A percentile compares a stretch with the other conserved stretches of the same genome.
Evolutionary conservation across 2,329 filamentous ascomycete species (phyloP).

Genomic region (Fusarium mexicanum): DNA sequence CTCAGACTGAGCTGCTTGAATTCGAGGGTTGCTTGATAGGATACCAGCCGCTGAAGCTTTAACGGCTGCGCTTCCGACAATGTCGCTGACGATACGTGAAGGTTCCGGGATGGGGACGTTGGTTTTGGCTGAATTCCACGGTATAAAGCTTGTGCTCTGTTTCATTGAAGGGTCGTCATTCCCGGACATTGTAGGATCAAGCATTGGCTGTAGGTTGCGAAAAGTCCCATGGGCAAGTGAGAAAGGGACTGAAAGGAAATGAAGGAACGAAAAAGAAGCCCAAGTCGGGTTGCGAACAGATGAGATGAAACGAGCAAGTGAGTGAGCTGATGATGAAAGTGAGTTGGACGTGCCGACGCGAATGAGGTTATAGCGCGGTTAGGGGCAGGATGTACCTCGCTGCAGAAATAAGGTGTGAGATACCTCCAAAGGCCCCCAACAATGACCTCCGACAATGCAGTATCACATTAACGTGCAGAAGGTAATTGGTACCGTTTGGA

Average conservation of each 20-base stretch:
- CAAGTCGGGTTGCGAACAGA: neutral
- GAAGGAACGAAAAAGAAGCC: neutral
- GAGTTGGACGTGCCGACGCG: constrained; percentile 36
- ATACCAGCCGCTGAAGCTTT: constrained; percentile 1
- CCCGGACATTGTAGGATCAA: neutral
- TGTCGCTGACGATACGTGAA: constrained; percentile 40
- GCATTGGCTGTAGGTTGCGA: neutral
- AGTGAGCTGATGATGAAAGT: neutral
- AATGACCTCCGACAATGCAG: too few relatives aligned
- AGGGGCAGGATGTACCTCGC: constrained; percentile 9
- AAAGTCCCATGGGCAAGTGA: neutral
- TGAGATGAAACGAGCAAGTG: neutral
- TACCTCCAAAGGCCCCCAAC: constrained; percentile 4
- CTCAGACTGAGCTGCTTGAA: constrained; percentile 43
- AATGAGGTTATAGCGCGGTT: constrained; percentile 1
- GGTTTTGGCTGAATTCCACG: constrained; percentile 26
- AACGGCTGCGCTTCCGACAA: neutral
- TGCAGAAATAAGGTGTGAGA: neutral
- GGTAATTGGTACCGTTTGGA: neutral
- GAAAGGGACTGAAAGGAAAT: neutral
- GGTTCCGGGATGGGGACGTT: constrained; percentile 17
- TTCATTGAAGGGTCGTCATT: constrained; percentile 18
- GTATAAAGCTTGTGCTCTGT: constrained; percentile 27
- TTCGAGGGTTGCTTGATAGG: constrained; percentile 34
- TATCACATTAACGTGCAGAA: neutral